These are phyloP conservation scores for Exophiala aquamarina DNA, from an alignment of 2,329 filamentous ascomycete species.

Conservation along the genomic window DNA sequence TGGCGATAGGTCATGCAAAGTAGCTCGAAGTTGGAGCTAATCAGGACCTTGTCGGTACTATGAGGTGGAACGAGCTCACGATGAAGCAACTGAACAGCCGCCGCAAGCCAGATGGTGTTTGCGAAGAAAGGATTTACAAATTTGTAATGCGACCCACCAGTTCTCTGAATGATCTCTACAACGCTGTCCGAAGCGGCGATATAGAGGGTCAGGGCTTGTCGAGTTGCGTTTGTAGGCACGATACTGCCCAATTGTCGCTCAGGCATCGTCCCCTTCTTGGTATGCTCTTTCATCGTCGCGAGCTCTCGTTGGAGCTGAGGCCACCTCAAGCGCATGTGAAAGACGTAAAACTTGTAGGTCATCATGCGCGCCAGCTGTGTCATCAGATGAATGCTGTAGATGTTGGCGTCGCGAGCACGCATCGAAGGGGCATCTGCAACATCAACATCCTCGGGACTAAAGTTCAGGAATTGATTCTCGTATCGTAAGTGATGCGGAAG, in stretches of 20 bases:
- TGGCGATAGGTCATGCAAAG: conserved; percentile 29
- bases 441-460: background rate
- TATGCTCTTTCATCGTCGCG: background rate
- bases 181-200: background rate
- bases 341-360: conserved; percentile 34
- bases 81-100: conserved; percentile 31
- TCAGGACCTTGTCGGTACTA: background rate
- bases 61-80: conserved; percentile 10
- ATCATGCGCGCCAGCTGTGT: conserved; percentile 36
- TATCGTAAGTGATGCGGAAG: conserved; percentile 34
- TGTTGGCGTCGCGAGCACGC: conserved; percentile 24
- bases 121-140: conserved; percentile 36
- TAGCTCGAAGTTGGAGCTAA: conserved; percentile 26
- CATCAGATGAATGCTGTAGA: conserved; percentile 37
- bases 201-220: background rate
- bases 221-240: background rate
- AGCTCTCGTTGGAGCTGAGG: background rate
- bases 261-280: background rate
- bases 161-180: conserved; percentile 24
- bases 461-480: conserved; percentile 30
- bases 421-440: background rate
- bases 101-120: conserved; percentile 36
- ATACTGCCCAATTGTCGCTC: background rate
- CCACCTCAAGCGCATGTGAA: conserved; percentile 7
- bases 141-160: conserved; percentile 29